phyloP scores from a whole-genome alignment of 116 monocot species.

The Posidonia oceanica region DNA sequence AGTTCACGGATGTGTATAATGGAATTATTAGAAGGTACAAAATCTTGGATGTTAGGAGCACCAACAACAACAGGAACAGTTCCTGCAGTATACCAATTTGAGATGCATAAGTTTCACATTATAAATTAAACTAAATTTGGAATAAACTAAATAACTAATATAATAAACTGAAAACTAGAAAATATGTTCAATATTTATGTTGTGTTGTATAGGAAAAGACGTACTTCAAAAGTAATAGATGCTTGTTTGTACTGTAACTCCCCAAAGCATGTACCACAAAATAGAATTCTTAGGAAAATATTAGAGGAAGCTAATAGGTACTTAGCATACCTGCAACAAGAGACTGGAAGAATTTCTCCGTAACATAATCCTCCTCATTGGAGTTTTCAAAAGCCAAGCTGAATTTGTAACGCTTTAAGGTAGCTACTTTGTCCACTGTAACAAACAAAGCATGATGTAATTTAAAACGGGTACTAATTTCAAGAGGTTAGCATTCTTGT shows the following conservation, averaged over 20 bases:
- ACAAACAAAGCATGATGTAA: background rate
- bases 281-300: background rate
- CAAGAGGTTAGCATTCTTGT: background rate
- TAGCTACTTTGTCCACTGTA: constrained; percentile 77
- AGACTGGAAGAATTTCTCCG: constrained; percentile 96
- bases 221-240: background rate
- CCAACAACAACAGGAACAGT: constrained; percentile 86
- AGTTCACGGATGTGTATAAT: constrained; percentile 77
- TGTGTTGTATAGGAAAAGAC: background rate
- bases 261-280: too few species aligned
- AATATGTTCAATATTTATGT: background rate
- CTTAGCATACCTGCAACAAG: constrained; percentile 64
- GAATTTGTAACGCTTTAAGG: constrained; percentile 81
- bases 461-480: background rate
- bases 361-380: constrained; percentile 93
- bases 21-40: constrained; percentile 70
- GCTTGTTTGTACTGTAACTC: too few species aligned
- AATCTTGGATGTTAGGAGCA: constrained; percentile 94
- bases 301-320: background rate
- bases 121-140: background rate
- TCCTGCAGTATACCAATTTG: constrained; percentile 32
- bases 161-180: background rate
- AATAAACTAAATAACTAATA: background rate
- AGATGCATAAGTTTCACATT: background rate
- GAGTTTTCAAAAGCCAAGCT: constrained; percentile 99